Base-by-base conservation (phyloP, 2,329 filamentous ascomycete genomes). In the Sporothrix dimorphospora region DNA sequence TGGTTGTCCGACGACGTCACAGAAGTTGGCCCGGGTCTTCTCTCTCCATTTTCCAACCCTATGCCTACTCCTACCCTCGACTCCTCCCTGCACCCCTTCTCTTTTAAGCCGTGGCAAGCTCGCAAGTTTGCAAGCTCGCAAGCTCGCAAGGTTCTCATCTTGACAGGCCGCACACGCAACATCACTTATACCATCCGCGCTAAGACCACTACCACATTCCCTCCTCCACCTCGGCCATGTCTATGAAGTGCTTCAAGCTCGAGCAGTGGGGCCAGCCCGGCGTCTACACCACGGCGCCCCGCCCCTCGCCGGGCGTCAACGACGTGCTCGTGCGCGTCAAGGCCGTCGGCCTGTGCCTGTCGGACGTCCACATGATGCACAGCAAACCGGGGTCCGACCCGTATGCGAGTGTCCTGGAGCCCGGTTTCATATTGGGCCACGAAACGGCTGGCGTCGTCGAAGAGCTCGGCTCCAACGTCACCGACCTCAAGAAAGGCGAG, bases 311-410 rank as follows among this genome's bases (percentile, higher is more conserved):
- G 6, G 68, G 68, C 53, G n/a, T 53, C 53, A 61, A 47, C 53
- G 68, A 70, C 24, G 68, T 70, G 34, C 53, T 70, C 12, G 68
- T 70, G 5, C 68, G 68, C 40, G 68, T 70, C 53, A 70, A 70
- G 68, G 68, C 68, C 21, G 68, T 70, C 16, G 68, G 68, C 24
- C 21, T 70, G 4, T 70, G 68, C 24, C 12, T 47, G 6, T 70
- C 68, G 16, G 68, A 70, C 38, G 24, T 70, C 16, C 68, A 70
- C 53, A 70, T 70, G 68, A 47, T 70, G 51, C 68, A 61, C 68
- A 59, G 51, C 68, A 4, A 45, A 16, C 51, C 68, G 51, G 68
- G 68, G 19, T 47, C 53, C 6, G 68, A 70, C 14, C 68, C 68
- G 6, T 70, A 34, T 34, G 68, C 68, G 14, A 19, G 19, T 1